Percentiles rank a stretch among this genome's conserved stretches.
phyloP scores from a whole-genome alignment of 2,329 filamentous ascomycete genomes.

The Coniochaeta pulveracea region DNA sequence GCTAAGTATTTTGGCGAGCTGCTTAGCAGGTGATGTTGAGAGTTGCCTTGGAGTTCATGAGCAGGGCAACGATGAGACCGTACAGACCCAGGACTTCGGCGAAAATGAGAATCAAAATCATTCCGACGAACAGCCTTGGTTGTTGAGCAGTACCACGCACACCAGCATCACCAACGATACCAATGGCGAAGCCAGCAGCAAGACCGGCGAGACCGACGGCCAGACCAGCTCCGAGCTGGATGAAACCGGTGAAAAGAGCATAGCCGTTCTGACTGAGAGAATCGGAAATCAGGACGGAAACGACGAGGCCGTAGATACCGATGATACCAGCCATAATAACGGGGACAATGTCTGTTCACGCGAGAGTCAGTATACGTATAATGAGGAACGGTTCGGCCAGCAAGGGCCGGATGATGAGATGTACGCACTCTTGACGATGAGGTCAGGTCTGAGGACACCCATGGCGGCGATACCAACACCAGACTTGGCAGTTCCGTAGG shows the following conservation, averaged over 20 bases:
- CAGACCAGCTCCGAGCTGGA: constrained; percentile 76
- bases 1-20: constrained; percentile 11
- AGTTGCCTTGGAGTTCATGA: constrained; percentile 95
- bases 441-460: constrained; percentile 93
- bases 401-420: not conserved
- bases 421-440: constrained; percentile 95
- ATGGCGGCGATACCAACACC: constrained; percentile 97
- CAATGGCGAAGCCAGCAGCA: constrained; percentile 77
- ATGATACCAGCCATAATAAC: constrained; percentile 99
- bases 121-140: constrained; percentile 83
- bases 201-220: constrained; percentile 73
- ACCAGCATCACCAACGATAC: constrained; percentile 82
- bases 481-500: constrained; percentile 98
- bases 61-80: constrained; percentile 93
- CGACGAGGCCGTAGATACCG: constrained; percentile 92
- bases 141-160: constrained; percentile 78
- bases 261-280: constrained; percentile 57
- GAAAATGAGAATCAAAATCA: constrained; percentile 99
- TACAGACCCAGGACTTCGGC: constrained; percentile 99
- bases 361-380: not conserved
- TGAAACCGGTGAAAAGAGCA: constrained; percentile 70
- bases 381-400: not conserved
- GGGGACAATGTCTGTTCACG: constrained; percentile 83
- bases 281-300: constrained; percentile 78
- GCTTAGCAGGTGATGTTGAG: constrained; percentile 51